phyloP scores from a whole-genome alignment of 2,329 filamentous ascomycete genomes.

The Ophiostoma fasciatum region DNA sequence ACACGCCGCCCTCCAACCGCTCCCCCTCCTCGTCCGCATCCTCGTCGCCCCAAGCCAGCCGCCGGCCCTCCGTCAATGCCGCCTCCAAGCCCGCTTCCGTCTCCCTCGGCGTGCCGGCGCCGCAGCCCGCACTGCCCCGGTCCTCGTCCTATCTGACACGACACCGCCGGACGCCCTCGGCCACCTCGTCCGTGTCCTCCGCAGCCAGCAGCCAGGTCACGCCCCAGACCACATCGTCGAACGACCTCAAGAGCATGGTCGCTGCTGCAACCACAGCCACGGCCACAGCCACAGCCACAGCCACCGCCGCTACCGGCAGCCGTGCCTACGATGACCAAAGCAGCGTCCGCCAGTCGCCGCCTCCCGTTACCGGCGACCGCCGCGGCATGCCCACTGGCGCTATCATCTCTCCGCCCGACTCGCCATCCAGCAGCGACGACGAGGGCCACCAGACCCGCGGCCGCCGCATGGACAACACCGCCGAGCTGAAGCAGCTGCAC shows the following conservation, averaged over 20 bases:
- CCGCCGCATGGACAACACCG: constrained; percentile 34
- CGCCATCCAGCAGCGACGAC: constrained; percentile 64
- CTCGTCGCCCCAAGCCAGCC: constrained; percentile 40
- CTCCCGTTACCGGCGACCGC: constrained; percentile 55
- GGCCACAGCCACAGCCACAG: too few relatives aligned
- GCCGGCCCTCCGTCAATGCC: constrained; percentile 41
- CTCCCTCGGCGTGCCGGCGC: constrained; percentile 8
- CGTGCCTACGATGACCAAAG: constrained; percentile 4
- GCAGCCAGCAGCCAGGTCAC: constrained; percentile 25
- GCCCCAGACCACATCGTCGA: constrained; percentile 33
- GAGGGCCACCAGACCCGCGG: constrained; percentile 33
- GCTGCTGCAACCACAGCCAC: constrained; percentile 10
- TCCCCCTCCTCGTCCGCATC: constrained; percentile 46
- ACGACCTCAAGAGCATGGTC: constrained; percentile 33
- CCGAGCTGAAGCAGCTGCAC: constrained; percentile 59
- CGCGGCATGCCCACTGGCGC: constrained; percentile 65
- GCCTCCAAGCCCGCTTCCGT: constrained; percentile 7
- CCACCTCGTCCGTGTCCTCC: constrained; percentile 17
- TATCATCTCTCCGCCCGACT: constrained; percentile 84
- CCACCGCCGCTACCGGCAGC: too few relatives aligned
- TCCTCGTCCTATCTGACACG: constrained; percentile 52
- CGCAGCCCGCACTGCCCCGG: constrained; percentile 37
- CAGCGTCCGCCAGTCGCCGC: constrained; percentile 68
- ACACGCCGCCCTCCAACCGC: constrained; percentile 62
- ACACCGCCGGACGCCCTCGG: constrained; percentile 45